Base-by-base conservation (phyloP, 495 filamentous ascomycete species). In the Aspergillus diversus region DNA sequence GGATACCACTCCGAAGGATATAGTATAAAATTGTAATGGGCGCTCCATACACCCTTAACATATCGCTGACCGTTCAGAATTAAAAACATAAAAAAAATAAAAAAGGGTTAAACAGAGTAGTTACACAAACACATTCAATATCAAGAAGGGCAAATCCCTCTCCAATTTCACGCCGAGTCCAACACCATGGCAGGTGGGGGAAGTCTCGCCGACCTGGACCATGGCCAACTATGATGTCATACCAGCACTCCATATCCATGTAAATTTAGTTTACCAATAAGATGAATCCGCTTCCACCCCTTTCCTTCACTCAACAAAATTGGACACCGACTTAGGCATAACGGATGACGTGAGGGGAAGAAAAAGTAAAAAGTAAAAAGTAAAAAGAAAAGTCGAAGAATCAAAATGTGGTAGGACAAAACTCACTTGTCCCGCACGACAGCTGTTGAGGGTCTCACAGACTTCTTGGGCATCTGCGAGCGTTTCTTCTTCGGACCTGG, bases 111-210 rank as follows among this genome's bases (percentile, higher is more conserved):
- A 27, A 27, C 21, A 17, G 9, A 50, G 47, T 50, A 50, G 16
- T 9, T 50, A 50, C 47, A 50, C 47, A 21, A 16, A 21, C 47
- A 50, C 47, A 50, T 50, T 50, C 47, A 31, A 43, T n/a, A 43
- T 9, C 39, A 39, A 43, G 39, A 43, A 43, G n/a, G n/a, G 39
- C 11, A 43, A 43, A 15, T 15, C 11, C 39, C 11, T 43, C 47
- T 31, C 27, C 47, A n/a, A 50, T 27, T 27, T 27, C 21, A 21
- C 47, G n/a, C 5, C n/a, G 47, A 50, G 47, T 17, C 47, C 16
- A 27, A 50, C 47, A 21, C 21, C 2, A 27, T 27, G 21, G 21
- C 2, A 8, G 7, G 12, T 43, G 4, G 7, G 7, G 39, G 39
- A n/a, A 9, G n/a, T 9, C 39, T 43, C 39, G 39, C 39, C 9